Percentiles rank a stretch among this genome's conserved stretches.
Evolutionary conservation across 2,329 filamentous ascomycete genomes (phyloP).

Genomic region (Leptographium flavum): DNA sequence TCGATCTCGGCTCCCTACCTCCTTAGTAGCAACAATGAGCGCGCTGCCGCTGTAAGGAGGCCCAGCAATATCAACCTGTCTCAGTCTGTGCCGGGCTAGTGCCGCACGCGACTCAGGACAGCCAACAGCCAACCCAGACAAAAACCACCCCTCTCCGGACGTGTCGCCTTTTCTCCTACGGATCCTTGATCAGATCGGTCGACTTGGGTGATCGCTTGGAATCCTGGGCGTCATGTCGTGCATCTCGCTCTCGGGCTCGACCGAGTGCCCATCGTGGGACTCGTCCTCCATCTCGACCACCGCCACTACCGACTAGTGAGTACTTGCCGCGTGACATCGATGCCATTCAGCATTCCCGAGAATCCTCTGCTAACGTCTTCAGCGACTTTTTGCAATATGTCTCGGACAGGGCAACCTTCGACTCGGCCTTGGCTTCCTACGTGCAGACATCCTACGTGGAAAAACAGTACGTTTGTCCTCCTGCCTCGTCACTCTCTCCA

Average conservation of each 20-base stretch:
- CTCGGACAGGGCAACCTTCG: conserved; percentile 62
- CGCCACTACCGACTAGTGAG: conserved; percentile 15
- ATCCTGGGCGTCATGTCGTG: conserved; percentile 24
- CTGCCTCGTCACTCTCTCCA: background rate
- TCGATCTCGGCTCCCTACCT: background rate
- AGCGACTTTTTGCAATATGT: conserved; percentile 82
- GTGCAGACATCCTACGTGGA: conserved; percentile 61
- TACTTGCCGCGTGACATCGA: background rate
- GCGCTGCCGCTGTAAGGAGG: background rate
- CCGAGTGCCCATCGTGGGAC: conserved; percentile 57
- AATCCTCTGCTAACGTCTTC: background rate
- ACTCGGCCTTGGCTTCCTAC: conserved; percentile 58
- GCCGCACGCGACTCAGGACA: background rate
- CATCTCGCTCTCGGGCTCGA: conserved; percentile 58
- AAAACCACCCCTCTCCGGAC: background rate
- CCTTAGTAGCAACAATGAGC: background rate
- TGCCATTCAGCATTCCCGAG: too few relatives aligned
- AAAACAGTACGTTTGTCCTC: conserved; percentile 68
- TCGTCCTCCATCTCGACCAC: conserved; percentile 52
- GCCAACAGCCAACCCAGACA: background rate
- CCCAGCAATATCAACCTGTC: background rate
- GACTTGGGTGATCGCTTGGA: background rate
- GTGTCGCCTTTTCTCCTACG: background rate
- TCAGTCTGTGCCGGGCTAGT: background rate
- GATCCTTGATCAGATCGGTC: background rate